Percentiles rank a stretch among this genome's conserved stretches.
phyloP scores from a whole-genome alignment of 2,329 filamentous ascomycete species.

The Chaetomiaceae sp. region DNA sequence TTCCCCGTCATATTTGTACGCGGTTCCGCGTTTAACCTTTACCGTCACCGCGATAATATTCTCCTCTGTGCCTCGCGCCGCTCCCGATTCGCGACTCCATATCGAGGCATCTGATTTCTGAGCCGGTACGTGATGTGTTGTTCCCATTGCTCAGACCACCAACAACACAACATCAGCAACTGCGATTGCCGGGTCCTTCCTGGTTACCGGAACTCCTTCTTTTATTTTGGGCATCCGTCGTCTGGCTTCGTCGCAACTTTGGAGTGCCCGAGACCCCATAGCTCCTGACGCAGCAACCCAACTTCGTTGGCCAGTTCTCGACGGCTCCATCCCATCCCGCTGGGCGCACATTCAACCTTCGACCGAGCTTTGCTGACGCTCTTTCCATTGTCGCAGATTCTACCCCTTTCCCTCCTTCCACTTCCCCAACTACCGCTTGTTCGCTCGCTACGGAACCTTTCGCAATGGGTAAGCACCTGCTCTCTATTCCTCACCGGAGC shows the following conservation, averaged over 20 bases:
- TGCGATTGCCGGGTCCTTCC: slow-evolving; percentile 7
- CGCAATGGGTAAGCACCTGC: slow-evolving; percentile 45
- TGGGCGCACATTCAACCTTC: slow-evolving; percentile 5
- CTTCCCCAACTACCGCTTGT: slow-evolving; percentile 8
- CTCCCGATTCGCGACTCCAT: slow-evolving; percentile 36
- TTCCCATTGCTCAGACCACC: slow-evolving; percentile 4
- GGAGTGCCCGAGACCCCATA: not conserved
- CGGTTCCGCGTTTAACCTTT: slow-evolving; percentile 25
- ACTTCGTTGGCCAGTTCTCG: slow-evolving; percentile 1
- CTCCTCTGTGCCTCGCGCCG: slow-evolving; percentile 27
- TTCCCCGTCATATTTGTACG: slow-evolving; percentile 25
- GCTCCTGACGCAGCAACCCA: slow-evolving; percentile 4
- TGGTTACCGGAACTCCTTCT: not conserved
- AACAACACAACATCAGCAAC: not conserved
- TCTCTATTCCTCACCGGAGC: slow-evolving; percentile 24
- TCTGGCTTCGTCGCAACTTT: not conserved
- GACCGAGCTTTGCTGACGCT: slow-evolving; percentile 21
- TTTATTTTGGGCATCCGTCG: not conserved
- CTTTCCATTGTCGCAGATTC: slow-evolving; percentile 19
- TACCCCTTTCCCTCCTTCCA: slow-evolving; percentile 24
- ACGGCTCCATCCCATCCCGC: not conserved
- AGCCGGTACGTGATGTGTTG: slow-evolving; percentile 24
- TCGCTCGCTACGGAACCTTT: slow-evolving; percentile 27
- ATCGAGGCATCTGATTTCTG: slow-evolving; percentile 16
- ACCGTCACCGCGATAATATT: slow-evolving; percentile 17